A percentile compares a stretch with the other conserved stretches of the same genome.
phyloP scores from a whole-genome alignment of 148 eudicot species.

The Diospyros kaki region DNA sequence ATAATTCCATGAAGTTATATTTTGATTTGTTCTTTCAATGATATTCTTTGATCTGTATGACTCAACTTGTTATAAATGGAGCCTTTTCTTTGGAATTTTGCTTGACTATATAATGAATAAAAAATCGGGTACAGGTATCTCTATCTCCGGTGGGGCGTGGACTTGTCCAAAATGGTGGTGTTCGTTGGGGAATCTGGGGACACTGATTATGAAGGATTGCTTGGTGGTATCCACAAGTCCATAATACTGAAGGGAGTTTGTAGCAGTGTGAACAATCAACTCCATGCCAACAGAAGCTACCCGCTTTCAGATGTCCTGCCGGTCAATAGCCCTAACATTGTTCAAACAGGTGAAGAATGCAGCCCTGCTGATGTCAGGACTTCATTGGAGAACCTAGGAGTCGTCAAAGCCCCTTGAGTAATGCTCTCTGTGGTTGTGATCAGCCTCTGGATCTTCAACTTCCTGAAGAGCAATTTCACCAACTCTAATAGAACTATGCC shows the following conservation, averaged over 20 bases:
- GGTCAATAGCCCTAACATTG: constrained; percentile 64
- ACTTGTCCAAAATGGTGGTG: constrained; percentile 67
- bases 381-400: constrained; percentile 42
- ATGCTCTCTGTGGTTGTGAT: neutral
- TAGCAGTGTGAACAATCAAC: constrained; percentile 31
- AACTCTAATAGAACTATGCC: constrained; percentile 1
- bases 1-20: too few species aligned
- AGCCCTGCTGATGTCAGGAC: constrained; percentile 41
- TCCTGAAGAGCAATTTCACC: neutral
- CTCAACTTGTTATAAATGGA: too few species aligned
- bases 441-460: too few species aligned
- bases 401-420: constrained; percentile 25
- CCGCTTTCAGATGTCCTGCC: constrained; percentile 78
- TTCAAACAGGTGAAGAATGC: constrained; percentile 36
- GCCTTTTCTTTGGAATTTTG: neutral
- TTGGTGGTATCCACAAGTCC: constrained; percentile 82
- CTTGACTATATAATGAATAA: too few species aligned
- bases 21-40: too few species aligned
- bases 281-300: constrained; percentile 69
- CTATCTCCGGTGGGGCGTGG: constrained; percentile 82
- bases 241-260: constrained; percentile 73
- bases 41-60: too few species aligned
- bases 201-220: constrained; percentile 85
- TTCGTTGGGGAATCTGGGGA: constrained; percentile 94
- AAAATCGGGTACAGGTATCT: constrained; percentile 47